A percentile compares a stretch with the other conserved stretches of the same genome.
Evolutionary conservation across 768 basidiomycete species (phyloP).

Genomic region (Russula emetica): DNA sequence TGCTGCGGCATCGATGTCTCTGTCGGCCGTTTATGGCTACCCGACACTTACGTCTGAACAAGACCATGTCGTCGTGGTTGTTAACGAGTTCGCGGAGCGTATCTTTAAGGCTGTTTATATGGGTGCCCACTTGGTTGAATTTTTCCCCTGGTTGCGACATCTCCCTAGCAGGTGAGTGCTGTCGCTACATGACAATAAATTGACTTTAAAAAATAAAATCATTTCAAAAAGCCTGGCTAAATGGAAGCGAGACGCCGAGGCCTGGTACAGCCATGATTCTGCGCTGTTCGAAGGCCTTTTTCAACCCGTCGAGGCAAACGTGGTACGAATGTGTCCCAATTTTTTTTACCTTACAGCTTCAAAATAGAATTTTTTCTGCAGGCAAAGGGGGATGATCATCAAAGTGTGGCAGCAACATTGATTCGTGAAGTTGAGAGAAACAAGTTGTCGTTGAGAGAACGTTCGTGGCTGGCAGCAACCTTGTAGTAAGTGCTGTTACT

Average conservation of each 20-base stretch:
- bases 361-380: no score
- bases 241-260: slow-evolving; percentile 1
- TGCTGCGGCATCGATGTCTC: not conserved
- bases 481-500: not conserved
- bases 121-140: not conserved
- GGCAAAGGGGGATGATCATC: not conserved
- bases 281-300: not conserved
- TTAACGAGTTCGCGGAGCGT: not conserved
- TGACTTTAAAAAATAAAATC: no score
- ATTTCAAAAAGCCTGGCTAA: not conserved
- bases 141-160: slow-evolving; percentile 3
- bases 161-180: not conserved
- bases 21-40: not conserved
- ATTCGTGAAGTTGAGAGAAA: not conserved
- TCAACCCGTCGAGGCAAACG: not conserved
- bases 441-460: not conserved
- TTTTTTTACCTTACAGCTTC: not conserved
- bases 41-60: not conserved
- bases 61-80: not conserved
- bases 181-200: not conserved
- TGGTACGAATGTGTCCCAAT: not conserved
- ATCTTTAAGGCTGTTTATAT: not conserved
- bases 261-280: not conserved
- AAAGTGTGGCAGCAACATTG: not conserved
- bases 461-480: slow-evolving; percentile 1